These are phyloP conservation scores for Rickenella mellea DNA, from an alignment of 768 basidiomycete genomes.

Conservation along the genomic window DNA sequence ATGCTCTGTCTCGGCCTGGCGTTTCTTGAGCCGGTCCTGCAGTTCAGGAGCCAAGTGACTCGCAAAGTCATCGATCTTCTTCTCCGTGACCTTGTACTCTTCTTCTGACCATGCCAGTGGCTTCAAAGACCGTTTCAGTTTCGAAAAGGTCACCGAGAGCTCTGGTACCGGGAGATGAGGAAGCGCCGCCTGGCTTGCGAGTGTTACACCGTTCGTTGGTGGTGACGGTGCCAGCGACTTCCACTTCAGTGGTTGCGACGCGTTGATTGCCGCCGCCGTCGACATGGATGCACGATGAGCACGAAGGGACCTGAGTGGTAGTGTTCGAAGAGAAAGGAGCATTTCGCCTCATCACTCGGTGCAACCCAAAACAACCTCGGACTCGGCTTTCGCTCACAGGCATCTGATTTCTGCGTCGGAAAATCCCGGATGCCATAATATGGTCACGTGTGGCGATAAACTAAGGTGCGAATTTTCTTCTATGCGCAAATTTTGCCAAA, in stretches of 20 bases:
- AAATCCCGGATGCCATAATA: no score
- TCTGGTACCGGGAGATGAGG: conserved; percentile 70
- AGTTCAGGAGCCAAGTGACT: conserved; percentile 32
- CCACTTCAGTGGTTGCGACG: conserved; percentile 48
- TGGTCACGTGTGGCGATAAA: no score
- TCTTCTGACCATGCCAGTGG: conserved; percentile 61
- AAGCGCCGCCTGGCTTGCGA: conserved; percentile 52
- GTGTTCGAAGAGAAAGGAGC: no score
- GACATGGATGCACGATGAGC: no score
- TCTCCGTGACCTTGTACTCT: conserved; percentile 44
- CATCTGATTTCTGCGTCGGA: no score
- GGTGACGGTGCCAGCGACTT: conserved; percentile 60
- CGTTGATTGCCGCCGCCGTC: no score
- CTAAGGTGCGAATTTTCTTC: no score
- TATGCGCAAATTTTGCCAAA: no score
- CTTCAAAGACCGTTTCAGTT: conserved; percentile 59
- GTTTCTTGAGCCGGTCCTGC: conserved; percentile 52
- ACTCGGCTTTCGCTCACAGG: no score
- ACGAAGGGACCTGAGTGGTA: no score
- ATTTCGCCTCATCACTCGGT: no score
- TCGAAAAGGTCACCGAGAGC: conserved; percentile 53
- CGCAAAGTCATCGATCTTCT: conserved; percentile 63
- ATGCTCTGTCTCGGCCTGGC: conserved; percentile 47
- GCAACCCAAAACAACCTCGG: no score
- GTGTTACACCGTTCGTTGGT: conserved; percentile 44